phyloP scores from a whole-genome alignment of 768 basidiomycete genomes.

The Coprinopsis sp. region DNA sequence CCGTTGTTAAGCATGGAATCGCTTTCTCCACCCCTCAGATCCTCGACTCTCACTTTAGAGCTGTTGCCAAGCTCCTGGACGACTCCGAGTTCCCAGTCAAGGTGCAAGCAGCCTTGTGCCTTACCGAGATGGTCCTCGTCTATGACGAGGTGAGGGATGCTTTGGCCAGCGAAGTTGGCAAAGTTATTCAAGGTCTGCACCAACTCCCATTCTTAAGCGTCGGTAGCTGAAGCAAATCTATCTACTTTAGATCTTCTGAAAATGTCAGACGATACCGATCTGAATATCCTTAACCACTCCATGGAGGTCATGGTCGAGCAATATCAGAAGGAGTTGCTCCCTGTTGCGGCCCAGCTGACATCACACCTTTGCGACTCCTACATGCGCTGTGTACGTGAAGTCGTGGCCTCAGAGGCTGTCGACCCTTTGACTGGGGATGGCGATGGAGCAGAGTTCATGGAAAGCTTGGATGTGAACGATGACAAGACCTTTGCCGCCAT shows the following conservation, averaged over 20 bases:
- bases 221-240: neutral
- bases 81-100: constrained; percentile 79
- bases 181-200: constrained; percentile 74
- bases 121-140: constrained; percentile 68
- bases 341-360: constrained; percentile 78
- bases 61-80: constrained; percentile 63
- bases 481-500: constrained; percentile 87
- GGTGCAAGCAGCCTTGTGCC: constrained; percentile 75
- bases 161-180: constrained; percentile 73
- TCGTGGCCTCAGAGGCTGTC: constrained; percentile 50
- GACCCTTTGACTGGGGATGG: too few species aligned
- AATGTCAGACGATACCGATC: constrained; percentile 85
- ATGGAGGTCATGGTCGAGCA: constrained; percentile 86
- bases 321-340: constrained; percentile 79
- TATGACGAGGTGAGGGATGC: constrained; percentile 65
- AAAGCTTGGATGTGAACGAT: constrained; percentile 57
- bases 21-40: constrained; percentile 65
- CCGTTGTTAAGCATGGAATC: constrained; percentile 65
- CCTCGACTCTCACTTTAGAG: constrained; percentile 59
- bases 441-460: constrained; percentile 63
- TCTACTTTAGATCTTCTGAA: constrained; percentile 65
- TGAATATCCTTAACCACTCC: constrained; percentile 76
- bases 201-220: constrained; percentile 2
- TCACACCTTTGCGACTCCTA: constrained; percentile 83
- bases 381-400: constrained; percentile 69